Base-by-base conservation (phyloP, 1,139 yeast genomes). In the Geotrichum klebahnii region DNA sequence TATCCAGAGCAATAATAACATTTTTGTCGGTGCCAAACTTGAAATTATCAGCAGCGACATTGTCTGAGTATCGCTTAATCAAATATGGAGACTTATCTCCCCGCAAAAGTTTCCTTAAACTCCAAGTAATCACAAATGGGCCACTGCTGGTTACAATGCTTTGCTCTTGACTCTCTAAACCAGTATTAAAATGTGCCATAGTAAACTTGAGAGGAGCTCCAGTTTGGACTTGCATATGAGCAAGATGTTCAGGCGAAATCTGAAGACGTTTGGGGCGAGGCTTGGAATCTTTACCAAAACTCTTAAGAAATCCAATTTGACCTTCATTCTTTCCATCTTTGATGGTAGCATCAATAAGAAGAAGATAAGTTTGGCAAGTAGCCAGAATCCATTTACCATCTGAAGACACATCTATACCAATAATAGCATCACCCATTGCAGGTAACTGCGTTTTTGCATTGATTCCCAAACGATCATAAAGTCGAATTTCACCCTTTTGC, bases 331-430 rank as follows among this genome's bases (percentile, higher is more conserved):
- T 76, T 26, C 87, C 92, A 4, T 73, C 75, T 50, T 79, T 79
- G 53, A 84, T 80, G 33, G 74, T 71, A 6, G 80, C 72, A 64
- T 87, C 94, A 56, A 86, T 74, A 45, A 89, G 73, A 52, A 87
- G 70, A 53, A 88, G 68, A 62, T 84, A 85, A 1, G 80, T 77
- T 59, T 75, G 71, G 69, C 92, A 85, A 0, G 96, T 88, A 1
- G 89, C 94, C 55, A 89, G 70, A 38, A 88, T 61, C 86, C 90
- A 88, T 61, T 79, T 74, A 51, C 96, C 96, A 63, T 85, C 94
- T 22, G 83, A 79, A 5, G 95, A 81, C 1, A 79, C 80, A 53
- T 85, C 90, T 28, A 86, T 60, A 26, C 84, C 84, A 44, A 74
- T 68, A 44, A 84, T 78, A 2, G 80, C 72, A 57, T 86, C 94